Conservation (phyloP, 2,329 filamentous ascomycete species). For the Colletotrichum musicola region DNA sequence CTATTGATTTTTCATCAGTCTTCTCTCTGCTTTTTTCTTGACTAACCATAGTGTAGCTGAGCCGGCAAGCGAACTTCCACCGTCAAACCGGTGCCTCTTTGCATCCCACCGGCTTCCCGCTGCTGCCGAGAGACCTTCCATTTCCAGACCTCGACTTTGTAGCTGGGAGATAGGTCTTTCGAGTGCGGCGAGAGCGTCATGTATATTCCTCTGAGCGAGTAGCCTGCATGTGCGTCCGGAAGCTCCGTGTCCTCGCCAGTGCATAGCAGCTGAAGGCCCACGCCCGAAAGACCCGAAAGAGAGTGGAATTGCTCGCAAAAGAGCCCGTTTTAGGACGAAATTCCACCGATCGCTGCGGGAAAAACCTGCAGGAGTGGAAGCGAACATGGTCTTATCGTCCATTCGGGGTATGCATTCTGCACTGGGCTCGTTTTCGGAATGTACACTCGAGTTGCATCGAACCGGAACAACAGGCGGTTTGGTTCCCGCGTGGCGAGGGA, state of each 20-base stretch:
- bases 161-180: too few relatives aligned
- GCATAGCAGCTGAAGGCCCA: background rate
- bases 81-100: too few relatives aligned
- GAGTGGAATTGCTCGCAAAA: background rate
- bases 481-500: conserved; percentile 6
- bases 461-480: background rate
- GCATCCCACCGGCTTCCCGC: too few relatives aligned
- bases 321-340: background rate
- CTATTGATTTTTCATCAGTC: too few relatives aligned
- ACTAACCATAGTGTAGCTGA: too few relatives aligned
- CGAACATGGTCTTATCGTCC: background rate
- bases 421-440: background rate
- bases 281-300: background rate
- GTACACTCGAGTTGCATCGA: conserved; percentile 2
- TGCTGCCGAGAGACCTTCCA: too few relatives aligned
- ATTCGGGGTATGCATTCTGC: background rate
- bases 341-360: background rate
- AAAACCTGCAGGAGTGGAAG: background rate
- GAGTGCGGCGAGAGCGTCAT: too few relatives aligned
- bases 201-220: too few relatives aligned
- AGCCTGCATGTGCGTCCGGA: too few relatives aligned
- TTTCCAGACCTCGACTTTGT: too few relatives aligned
- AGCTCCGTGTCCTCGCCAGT: background rate
- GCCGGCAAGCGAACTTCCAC: too few relatives aligned
- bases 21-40: too few relatives aligned